Conservation (phyloP, 2,329 filamentous ascomycete species). For the Aspergillus pseudoglaucus region DNA sequence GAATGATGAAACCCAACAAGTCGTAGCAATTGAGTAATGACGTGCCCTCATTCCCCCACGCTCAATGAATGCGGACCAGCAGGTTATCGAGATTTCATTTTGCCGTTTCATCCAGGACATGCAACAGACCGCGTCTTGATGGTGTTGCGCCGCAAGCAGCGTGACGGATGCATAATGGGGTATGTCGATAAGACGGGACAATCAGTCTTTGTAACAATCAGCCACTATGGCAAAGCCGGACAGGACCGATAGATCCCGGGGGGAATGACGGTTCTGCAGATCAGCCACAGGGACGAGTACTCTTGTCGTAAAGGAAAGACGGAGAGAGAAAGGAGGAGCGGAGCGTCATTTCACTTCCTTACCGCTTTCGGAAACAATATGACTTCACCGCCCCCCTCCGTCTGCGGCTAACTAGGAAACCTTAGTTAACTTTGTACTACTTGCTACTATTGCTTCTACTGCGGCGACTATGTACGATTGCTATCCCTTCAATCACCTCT, state of each 20-base stretch:
- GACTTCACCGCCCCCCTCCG: neutral
- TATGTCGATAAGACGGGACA: neutral
- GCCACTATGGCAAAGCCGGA: too few relatives aligned
- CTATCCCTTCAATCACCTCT: neutral
- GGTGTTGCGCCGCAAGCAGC: neutral
- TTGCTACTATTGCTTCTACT: too few relatives aligned
- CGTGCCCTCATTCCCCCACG: neutral
- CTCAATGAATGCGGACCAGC: neutral
- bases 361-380: neutral
- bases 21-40: neutral
- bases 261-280: too few relatives aligned
- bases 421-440: too few relatives aligned
- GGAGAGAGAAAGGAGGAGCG: neutral
- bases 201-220: too few relatives aligned
- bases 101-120: neutral
- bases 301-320: neutral
- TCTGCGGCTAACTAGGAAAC: neutral
- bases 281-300: neutral
- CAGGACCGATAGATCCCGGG: too few relatives aligned
- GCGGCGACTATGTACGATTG: too few relatives aligned
- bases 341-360: neutral
- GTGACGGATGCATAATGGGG: neutral
- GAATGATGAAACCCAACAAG: neutral
- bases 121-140: neutral
- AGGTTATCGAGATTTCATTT: neutral